A percentile compares a stretch with the other conserved stretches of the same genome.
Conservation (phyloP, 1,139 yeast species). For the Meyerozyma athensensis region DNA sequence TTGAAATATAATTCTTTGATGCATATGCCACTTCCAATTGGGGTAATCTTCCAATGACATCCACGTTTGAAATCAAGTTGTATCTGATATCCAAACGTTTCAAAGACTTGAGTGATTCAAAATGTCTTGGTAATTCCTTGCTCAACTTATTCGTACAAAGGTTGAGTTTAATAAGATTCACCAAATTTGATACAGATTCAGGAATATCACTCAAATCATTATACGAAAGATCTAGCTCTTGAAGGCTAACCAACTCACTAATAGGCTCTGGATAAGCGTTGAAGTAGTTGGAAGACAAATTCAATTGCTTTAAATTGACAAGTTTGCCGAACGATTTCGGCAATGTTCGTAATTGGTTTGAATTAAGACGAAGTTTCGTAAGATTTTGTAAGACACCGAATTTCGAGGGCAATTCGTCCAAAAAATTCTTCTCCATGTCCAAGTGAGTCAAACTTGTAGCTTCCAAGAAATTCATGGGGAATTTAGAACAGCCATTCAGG, state of each 20-base stretch:
- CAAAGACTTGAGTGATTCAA: conserved; percentile 51
- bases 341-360: conserved; percentile 64
- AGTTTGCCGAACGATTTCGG: conserved; percentile 62
- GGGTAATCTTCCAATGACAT: conserved; percentile 59
- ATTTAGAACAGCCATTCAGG: conserved; percentile 65
- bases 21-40: conserved; percentile 69
- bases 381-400: conserved; percentile 51
- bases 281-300: conserved; percentile 79
- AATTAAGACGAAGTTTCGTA: conserved; percentile 57
- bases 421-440: conserved; percentile 75
- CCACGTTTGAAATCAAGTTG: conserved; percentile 63
- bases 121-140: conserved; percentile 50
- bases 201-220: conserved; percentile 66
- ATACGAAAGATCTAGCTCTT: conserved; percentile 76
- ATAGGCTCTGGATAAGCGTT: conserved; percentile 64
- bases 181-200: conserved; percentile 53
- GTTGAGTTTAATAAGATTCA: conserved; percentile 61
- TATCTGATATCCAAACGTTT: conserved; percentile 75
- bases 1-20: conserved; percentile 72
- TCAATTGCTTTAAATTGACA: conserved; percentile 53
- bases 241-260: conserved; percentile 55
- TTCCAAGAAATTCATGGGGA: conserved; percentile 70
- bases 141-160: conserved; percentile 69
- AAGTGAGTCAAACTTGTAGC: conserved; percentile 66
- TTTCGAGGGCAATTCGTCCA: conserved; percentile 56